Evolutionary conservation across 768 basidiomycete species (phyloP), one percentile per base, ranked within the genome.

Genomic region (Collybia nuda): DNA sequence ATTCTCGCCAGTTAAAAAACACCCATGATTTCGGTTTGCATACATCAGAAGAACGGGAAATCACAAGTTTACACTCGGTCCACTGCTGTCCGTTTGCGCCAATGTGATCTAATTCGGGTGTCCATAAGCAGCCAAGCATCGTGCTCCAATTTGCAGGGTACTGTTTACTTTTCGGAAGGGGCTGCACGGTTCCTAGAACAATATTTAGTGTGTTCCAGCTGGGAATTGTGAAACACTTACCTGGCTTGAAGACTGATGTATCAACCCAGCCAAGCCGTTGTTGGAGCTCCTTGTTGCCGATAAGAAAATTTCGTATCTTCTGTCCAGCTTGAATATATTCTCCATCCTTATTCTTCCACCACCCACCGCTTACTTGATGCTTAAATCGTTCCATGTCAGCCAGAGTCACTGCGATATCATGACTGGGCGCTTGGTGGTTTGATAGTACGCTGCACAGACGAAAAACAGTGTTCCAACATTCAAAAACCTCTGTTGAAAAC

Each of bases 401-500:
- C 12, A 75, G 62, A 0, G 57, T 51, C 0, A 42, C 7, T 0
- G 70, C 67, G 37, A 73, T 66, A 42, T 68, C 65, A 2, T 64
- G 62, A 17, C 75, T 73, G 1, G 73, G 71, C 0, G 71, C 67
- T 18, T 64, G 67, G 28, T 70, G 73, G 44, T 76, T 76, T 5
- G 60, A 62, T 11, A 65, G 54, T 7, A 75, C 51, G 3, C 62
- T 67, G 41, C 67, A 69, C 0, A 66, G 24, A 0, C 66, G 63
- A 44, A 75, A 73, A 7, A 76, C 54, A 0, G 65, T 67, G 55
- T 76, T 75, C 43, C 57, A 75, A 45, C 64, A 68, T 45, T 76
- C 72, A 45, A 67, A 74, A 1, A 56, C 51, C 29, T 70, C 67
- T 0, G 69, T 69, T 1, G 65, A 56, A 24, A 44, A 47, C 0